A percentile compares a stretch with the other conserved stretches of the same genome.
Evolutionary conservation across 495 filamentous ascomycete species (phyloP).

Genomic region (Lophiostoma macrostomum): DNA sequence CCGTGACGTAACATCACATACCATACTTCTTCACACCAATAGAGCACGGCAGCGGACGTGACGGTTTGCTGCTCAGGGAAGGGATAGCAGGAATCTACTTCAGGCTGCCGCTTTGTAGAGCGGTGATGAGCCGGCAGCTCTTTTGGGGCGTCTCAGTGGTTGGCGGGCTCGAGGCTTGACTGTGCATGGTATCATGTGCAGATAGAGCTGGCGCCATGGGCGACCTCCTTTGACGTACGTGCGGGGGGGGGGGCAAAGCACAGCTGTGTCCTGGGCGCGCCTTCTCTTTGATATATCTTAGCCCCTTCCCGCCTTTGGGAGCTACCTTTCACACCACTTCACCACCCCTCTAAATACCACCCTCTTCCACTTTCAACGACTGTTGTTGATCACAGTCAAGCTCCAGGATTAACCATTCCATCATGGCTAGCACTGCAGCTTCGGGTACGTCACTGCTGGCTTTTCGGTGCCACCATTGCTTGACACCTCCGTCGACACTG

Average conservation of each 20-base stretch:
- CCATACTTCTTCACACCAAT: no score
- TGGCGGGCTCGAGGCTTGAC: background rate
- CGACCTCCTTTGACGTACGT: background rate
- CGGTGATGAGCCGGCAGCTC: background rate
- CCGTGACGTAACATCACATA: conserved; percentile 13
- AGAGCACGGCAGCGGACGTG: no score
- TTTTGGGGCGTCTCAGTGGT: background rate
- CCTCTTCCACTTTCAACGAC: no score
- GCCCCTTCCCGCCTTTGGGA: background rate
- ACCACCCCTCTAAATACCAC: no score
- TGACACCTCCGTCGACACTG: background rate
- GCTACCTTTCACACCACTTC: no score
- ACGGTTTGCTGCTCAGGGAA: background rate
- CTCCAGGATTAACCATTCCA: no score
- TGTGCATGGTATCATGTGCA: conserved; percentile 4
- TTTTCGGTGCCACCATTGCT: background rate
- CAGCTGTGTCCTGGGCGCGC: background rate
- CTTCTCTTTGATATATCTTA: conserved; percentile 12
- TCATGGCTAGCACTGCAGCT: conserved; percentile 7
- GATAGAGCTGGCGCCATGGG: background rate
- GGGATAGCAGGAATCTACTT: background rate
- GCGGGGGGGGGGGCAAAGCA: background rate
- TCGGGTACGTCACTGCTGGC: conserved; percentile 3
- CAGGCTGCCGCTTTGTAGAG: background rate
- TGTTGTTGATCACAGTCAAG: no score